A percentile compares a stretch with the other conserved stretches of the same genome.
Conservation (phyloP, 108 stramenopile species). For the Bacterosira constricta region DNA sequence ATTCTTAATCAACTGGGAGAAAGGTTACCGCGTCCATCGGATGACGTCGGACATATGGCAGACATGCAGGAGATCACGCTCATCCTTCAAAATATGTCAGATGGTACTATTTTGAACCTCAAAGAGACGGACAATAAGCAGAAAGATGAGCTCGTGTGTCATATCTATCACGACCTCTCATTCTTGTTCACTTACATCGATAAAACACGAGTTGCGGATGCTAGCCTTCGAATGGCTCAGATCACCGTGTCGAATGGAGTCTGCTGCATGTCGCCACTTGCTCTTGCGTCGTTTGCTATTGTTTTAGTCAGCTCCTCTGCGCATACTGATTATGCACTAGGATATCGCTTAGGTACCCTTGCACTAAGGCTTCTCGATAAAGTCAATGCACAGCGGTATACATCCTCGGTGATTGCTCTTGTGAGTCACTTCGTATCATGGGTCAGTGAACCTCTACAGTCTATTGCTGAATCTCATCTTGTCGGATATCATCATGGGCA, state of each 20-base stretch:
- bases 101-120: slow-evolving; percentile 14
- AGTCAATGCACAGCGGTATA: background rate
- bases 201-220: background rate
- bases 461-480: slow-evolving; percentile 1
- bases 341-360: background rate
- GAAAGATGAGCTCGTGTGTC: slow-evolving; percentile 4
- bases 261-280: slow-evolving; percentile 12
- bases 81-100: background rate
- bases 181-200: background rate
- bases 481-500: slow-evolving; percentile 4
- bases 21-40: background rate
- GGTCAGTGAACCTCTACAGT: slow-evolving; percentile 15
- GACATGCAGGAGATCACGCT: background rate
- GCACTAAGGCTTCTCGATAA: slow-evolving; percentile 6
- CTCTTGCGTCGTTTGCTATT: slow-evolving; percentile 16
- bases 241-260: slow-evolving; percentile 23
- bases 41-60: background rate
- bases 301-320: background rate
- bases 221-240: slow-evolving; percentile 20
- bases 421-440: background rate
- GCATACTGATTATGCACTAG: background rate
- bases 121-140: background rate
- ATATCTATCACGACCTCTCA: slow-evolving; percentile 9
- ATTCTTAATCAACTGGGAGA: slow-evolving; percentile 9
- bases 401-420: background rate